Evolutionary conservation across 768 basidiomycete species (phyloP), one percentile per base, ranked within the genome.

Genomic region (Tricholomella constricta): DNA sequence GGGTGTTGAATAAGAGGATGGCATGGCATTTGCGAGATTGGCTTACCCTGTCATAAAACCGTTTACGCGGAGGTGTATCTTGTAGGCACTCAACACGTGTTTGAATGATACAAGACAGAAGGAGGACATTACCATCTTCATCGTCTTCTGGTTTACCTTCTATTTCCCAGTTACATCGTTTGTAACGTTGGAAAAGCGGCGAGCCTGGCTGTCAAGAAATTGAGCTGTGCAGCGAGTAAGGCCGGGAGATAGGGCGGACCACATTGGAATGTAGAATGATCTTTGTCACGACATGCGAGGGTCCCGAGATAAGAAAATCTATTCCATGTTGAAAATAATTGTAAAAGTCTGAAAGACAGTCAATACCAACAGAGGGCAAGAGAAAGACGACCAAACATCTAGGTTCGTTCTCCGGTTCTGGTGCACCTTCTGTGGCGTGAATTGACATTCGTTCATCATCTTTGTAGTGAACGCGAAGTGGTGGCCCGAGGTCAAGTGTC

Each of bases 301-400:
- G 76, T 42, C 81, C 86, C 20, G 85, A 88, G 15, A 97, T 78
- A 25, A 95, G 78, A 57, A 95, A 90, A 65, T 97, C 94, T 17
- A 97, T 71, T 1, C 94, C 94, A 62, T 93, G 85, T 59, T 94
- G 89, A 60, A 95, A 93, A 64, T 97, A 97, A 63, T 95, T 96
- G 70, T 90, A 93, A 66, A 94, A 93, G 68, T 93, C 91, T 92
- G 55, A 4, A 22, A 12, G 2, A 35, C 42, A n/a, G 34, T 51
- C 45, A 53, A 41, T 52, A 32, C 51, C 19, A 48, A 35, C 23
- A 35, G 3, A 15, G 19, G 38, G 14, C 19, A 35, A 43, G 19
- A 20, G 26, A 20, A 29, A n/a, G 20, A 23, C n/a, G 25, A 48
- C 56, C 74, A 54, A 59, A 79, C 84, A 81, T 56, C 81, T 77